Conservation (phyloP, 768 basidiomycete genomes). For the Rhodotorula sphaerocarpa region DNA sequence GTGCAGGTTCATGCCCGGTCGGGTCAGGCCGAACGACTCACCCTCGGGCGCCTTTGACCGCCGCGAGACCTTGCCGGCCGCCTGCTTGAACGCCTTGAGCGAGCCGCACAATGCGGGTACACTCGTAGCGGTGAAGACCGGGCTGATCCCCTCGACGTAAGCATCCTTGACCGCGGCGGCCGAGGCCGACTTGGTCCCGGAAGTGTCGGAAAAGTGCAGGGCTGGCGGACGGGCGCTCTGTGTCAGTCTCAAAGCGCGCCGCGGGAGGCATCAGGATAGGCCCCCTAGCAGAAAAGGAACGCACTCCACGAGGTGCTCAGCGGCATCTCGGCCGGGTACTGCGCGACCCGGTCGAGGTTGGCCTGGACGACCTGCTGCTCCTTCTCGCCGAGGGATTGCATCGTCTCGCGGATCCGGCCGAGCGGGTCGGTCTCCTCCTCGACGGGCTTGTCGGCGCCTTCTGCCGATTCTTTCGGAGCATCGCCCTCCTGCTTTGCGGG, state of each 20-base stretch:
- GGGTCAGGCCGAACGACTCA: slow-evolving; percentile 17
- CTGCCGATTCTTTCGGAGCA: not conserved
- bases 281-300: not conserved
- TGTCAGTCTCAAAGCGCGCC: too few relatives aligned
- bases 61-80: slow-evolving; percentile 8
- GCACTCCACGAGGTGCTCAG: slow-evolving; percentile 31
- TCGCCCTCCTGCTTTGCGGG: not conserved
- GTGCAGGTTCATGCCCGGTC: slow-evolving; percentile 32
- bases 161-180: slow-evolving; percentile 25
- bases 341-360: slow-evolving; percentile 21
- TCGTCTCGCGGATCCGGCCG: slow-evolving; percentile 2
- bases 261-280: not conserved
- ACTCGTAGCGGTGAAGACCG: slow-evolving; percentile 19
- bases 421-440: not conserved
- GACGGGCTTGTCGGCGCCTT: not conserved
- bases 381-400: slow-evolving; percentile 7
- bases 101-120: slow-evolving; percentile 21
- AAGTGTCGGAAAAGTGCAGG: slow-evolving; percentile 31
- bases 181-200: slow-evolving; percentile 26
- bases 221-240: too few relatives aligned
- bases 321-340: slow-evolving; percentile 30
- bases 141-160: slow-evolving; percentile 29
- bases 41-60: slow-evolving; percentile 14
- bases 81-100: slow-evolving; percentile 34
- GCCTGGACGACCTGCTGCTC: slow-evolving; percentile 10